A percentile compares a stretch with the other conserved stretches of the same genome.
These are phyloP conservation scores for Lasiodiplodia citricola DNA, from an alignment of 2,329 filamentous ascomycete genomes.

Conservation along the genomic window DNA sequence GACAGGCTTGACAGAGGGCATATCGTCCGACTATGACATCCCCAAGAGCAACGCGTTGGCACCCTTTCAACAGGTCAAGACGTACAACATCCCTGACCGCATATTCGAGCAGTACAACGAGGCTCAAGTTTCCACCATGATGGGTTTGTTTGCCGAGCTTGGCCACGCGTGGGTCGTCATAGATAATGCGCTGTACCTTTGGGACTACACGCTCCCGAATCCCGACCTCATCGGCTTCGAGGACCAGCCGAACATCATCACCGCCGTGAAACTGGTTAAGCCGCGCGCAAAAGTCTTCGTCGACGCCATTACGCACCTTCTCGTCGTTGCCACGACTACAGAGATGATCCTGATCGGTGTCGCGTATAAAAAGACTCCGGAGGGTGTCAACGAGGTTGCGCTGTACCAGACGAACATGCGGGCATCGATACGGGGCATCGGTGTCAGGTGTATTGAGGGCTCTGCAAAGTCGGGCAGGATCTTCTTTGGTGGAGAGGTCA, in stretches of 20 bases:
- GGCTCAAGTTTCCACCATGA: slow-evolving; percentile 84
- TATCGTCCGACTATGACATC: slow-evolving; percentile 90
- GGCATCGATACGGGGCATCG: slow-evolving; percentile 74
- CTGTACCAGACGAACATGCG: slow-evolving; percentile 91
- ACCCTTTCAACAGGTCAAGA: slow-evolving; percentile 85
- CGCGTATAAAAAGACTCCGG: slow-evolving; percentile 65
- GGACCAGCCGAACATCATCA: slow-evolving; percentile 85
- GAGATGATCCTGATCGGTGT: slow-evolving; percentile 90
- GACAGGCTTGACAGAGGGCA: slow-evolving; percentile 66
- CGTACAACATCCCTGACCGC: slow-evolving; percentile 87
- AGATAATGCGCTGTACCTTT: slow-evolving; percentile 94
- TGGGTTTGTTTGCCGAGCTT: slow-evolving; percentile 94
- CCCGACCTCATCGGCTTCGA: slow-evolving; percentile 92
- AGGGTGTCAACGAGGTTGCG: slow-evolving; percentile 73
- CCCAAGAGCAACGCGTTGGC: slow-evolving; percentile 73
- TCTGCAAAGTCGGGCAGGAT: slow-evolving; percentile 83
- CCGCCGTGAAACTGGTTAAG: slow-evolving; percentile 83
- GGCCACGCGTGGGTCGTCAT: slow-evolving; percentile 96
- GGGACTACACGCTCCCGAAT: slow-evolving; percentile 95
- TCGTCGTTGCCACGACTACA: slow-evolving; percentile 84
- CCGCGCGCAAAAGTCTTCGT: slow-evolving; percentile 90
- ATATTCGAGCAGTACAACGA: slow-evolving; percentile 93
- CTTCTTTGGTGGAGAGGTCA: slow-evolving; percentile 82
- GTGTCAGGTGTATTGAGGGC: slow-evolving; percentile 78
- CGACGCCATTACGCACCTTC: slow-evolving; percentile 79